Evolutionary conservation across 805 yeast genomes (phyloP), one percentile per base, ranked within the genome.

Genomic region (Ogataea glucozyma): DNA sequence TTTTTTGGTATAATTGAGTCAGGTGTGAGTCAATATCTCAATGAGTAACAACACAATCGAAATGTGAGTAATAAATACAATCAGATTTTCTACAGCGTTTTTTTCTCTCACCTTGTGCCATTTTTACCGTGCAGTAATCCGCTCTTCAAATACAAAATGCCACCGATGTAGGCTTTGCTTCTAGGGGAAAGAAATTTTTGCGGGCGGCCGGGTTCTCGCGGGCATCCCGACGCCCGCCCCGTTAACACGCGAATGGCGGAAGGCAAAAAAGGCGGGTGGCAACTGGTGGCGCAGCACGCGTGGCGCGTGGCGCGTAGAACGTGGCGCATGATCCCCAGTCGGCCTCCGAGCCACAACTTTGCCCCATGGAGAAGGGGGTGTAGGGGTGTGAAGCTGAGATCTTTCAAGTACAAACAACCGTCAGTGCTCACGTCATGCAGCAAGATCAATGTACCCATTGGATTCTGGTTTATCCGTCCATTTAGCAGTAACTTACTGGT

Each of bases 271-370:
- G n/a, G n/a, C n/a, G n/a, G n/a, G n/a, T n/a, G n/a, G n/a, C n/a
- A n/a, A n/a, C n/a, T n/a, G n/a, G n/a, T n/a, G n/a, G n/a, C n/a
- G n/a, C n/a, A n/a, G n/a, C n/a, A n/a, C n/a, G n/a, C n/a, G n/a
- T n/a, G n/a, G n/a, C n/a, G n/a, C n/a, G n/a, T n/a, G n/a, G n/a
- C n/a, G n/a, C n/a, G n/a, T n/a, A n/a, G n/a, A n/a, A n/a, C n/a
- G n/a, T n/a, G n/a, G n/a, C n/a, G n/a, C n/a, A n/a, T n/a, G n/a
- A n/a, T n/a, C n/a, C n/a, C n/a, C n/a, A n/a, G n/a, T n/a, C 32
- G 32, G 32, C 32, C 32, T 30, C 32, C 32, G 32, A 31, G 35
- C 35, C 35, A 20, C 35, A 31, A 31, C 35, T 20, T 31, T 16
- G 35, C 35, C 38, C 29, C 38, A 14, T 21, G 29, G 24, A 17